Base-by-base conservation (phyloP, 2,329 filamentous ascomycete genomes). In the Fusarium hostae region DNA sequence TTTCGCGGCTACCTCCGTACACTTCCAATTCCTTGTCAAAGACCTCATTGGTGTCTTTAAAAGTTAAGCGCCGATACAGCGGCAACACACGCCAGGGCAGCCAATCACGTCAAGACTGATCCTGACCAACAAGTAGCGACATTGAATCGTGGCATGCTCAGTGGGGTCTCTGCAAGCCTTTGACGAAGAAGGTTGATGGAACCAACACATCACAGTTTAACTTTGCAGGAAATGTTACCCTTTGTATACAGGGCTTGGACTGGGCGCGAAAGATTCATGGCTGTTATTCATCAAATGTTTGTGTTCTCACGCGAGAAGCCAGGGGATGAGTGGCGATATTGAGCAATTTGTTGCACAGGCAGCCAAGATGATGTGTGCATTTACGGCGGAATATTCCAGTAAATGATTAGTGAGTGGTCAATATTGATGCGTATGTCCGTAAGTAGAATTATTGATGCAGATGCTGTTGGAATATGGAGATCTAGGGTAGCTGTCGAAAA, bases 11-110 rank as follows among this genome's bases (percentile, higher is more conserved):
- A n/a, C n/a, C n/a, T n/a, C n/a, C n/a, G n/a, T n/a, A n/a, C n/a
- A n/a, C 41, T 55, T 45, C 37, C 39, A 54, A 62, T 63, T 70
- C 48, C 59, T 34, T 55, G 55, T 40, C 28, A 13, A 34, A 37
- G 5, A 20, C 24, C 26, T 40, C 11, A 70, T 70, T 70, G 64
- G 69, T 50, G 39, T 13, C 58, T 40, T 22, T 35, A 18, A 55
- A 63, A 73, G 66, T 32, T 70, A 73, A 71, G 70, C 70, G 70
- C 70, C 70, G 30, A 44, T 59, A 20, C 54, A 61, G 70, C 70
- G 66, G 70, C 39, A 72, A 73, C 48, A 47, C 6, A 70, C 48
- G 61, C 45, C 37, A 59, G 40, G 40, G 39, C 41, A 55, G n/a
- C 70, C 58, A 73, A 72, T 71, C 66, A 70, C 13, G 1, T n/a